Percentiles rank a stretch among this genome's conserved stretches.
phyloP scores from a whole-genome alignment of 2,329 filamentous ascomycete genomes.

The Colletotrichum sublineola region DNA sequence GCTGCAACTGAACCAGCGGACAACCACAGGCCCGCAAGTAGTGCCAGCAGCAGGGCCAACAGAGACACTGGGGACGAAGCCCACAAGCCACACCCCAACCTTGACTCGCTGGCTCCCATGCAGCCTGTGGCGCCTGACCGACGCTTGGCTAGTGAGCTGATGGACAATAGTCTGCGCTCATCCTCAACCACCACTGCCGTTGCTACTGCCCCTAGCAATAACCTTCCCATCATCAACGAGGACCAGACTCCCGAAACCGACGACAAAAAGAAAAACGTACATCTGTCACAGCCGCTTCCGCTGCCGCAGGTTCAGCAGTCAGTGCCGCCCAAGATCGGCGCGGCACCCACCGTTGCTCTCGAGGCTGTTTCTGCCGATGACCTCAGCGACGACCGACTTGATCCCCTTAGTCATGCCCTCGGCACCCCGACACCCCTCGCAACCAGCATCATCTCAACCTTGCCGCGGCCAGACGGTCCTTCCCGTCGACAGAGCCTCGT shows the following conservation, averaged over 20 bases:
- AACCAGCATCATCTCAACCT: slow-evolving; percentile 35
- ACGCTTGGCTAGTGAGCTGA: slow-evolving; percentile 44
- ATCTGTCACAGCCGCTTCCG: slow-evolving; percentile 3
- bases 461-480: slow-evolving; percentile 46
- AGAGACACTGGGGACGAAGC: slow-evolving; percentile 35
- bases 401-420: slow-evolving; percentile 40
- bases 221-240: slow-evolving; percentile 43
- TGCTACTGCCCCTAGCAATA: slow-evolving; percentile 27
- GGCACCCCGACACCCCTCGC: slow-evolving; percentile 37
- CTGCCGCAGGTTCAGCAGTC: slow-evolving; percentile 13
- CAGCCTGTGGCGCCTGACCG: slow-evolving; percentile 39
- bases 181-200: slow-evolving; percentile 47
- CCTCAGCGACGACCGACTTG: slow-evolving; percentile 32
- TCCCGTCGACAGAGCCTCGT: slow-evolving; percentile 60
- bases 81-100: slow-evolving; percentile 35
- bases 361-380: slow-evolving; percentile 16
- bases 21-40: slow-evolving; percentile 29
- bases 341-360: slow-evolving; percentile 24
- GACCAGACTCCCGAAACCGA: slow-evolving; percentile 31
- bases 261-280: slow-evolving; percentile 12
- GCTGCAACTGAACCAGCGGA: not conserved
- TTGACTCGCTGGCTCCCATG: slow-evolving; percentile 35
- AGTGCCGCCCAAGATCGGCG: slow-evolving; percentile 9
- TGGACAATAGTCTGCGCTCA: slow-evolving; percentile 53
- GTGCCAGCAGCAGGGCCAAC: slow-evolving; percentile 33